Conservation (phyloP, 2,329 filamentous ascomycete species). For the Venturia pyrina region DNA sequence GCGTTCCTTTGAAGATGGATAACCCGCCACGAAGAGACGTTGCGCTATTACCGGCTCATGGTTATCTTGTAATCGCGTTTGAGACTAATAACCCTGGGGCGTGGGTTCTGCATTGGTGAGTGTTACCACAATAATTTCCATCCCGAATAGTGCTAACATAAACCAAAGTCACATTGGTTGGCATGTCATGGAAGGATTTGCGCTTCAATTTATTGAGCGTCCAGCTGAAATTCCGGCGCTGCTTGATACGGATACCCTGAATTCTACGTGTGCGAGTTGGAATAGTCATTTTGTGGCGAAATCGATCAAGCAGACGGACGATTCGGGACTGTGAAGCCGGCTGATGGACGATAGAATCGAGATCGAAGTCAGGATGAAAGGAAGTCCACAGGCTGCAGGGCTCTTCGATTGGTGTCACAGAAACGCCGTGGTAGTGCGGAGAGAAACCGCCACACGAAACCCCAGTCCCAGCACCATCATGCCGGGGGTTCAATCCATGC, state of each 20-base stretch:
- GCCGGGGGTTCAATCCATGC: too few relatives aligned
- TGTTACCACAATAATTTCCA: too few relatives aligned
- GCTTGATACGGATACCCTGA: not conserved
- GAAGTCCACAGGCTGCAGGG: not conserved
- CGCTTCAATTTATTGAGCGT: not conserved
- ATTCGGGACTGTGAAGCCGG: not conserved
- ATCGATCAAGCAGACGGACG: conserved; percentile 18
- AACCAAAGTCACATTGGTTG: not conserved
- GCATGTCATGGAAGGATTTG: not conserved
- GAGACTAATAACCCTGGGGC: conserved; percentile 12
- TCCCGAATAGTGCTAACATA: too few relatives aligned
- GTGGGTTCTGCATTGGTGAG: conserved; percentile 2
- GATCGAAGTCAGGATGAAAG: not conserved
- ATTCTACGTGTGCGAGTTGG: conserved; percentile 10
- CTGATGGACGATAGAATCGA: not conserved
- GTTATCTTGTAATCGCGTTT: conserved; percentile 12
- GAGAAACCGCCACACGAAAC: not conserved
- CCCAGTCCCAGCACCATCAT: not conserved
- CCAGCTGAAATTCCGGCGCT: not conserved
- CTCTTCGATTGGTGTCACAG: not conserved
- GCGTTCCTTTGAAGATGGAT: not conserved
- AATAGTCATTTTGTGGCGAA: not conserved
- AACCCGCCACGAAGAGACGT: conserved; percentile 12
- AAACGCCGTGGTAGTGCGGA: not conserved
- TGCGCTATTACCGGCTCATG: conserved; percentile 1